phyloP scores from a whole-genome alignment of 2,329 filamentous ascomycete species.

The Colletotrichum lini region DNA sequence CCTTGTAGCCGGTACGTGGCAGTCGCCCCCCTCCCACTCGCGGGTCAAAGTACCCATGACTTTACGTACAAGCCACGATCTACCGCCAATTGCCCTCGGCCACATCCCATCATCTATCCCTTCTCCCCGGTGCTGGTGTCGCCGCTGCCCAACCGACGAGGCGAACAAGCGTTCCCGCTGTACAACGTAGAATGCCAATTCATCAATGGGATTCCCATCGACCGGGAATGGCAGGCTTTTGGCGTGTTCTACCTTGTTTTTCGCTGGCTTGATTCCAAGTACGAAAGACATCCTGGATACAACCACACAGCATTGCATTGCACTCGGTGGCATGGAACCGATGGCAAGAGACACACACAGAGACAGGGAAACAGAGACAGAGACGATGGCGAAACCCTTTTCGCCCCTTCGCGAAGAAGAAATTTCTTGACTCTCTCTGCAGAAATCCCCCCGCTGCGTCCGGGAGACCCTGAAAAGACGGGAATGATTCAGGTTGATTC shows the following conservation, averaged over 20 bases:
- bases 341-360: neutral
- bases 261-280: neutral
- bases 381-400: slow-evolving; percentile 4
- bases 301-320: slow-evolving; percentile 30
- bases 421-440: neutral
- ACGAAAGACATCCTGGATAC: slow-evolving; percentile 14
- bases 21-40: neutral
- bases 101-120: slow-evolving; percentile 14
- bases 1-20: slow-evolving; percentile 23
- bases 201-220: slow-evolving; percentile 1
- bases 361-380: neutral
- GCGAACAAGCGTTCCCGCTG: slow-evolving; percentile 1
- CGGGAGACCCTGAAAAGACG: slow-evolving; percentile 3
- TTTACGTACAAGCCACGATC: slow-evolving; percentile 25
- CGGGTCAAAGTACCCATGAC: slow-evolving; percentile 29
- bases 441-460: slow-evolving; percentile 13
- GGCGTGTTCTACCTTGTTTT: neutral
- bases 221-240: slow-evolving; percentile 5
- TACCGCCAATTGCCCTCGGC: slow-evolving; percentile 35
- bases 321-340: slow-evolving; percentile 21
- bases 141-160: slow-evolving; percentile 17
- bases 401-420: slow-evolving; percentile 12
- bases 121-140: slow-evolving; percentile 17
- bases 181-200: neutral
- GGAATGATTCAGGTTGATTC: slow-evolving; percentile 33